Evolutionary conservation across 2,329 filamentous ascomycete species (phyloP).

Genomic region (Cladosporium sp.): DNA sequence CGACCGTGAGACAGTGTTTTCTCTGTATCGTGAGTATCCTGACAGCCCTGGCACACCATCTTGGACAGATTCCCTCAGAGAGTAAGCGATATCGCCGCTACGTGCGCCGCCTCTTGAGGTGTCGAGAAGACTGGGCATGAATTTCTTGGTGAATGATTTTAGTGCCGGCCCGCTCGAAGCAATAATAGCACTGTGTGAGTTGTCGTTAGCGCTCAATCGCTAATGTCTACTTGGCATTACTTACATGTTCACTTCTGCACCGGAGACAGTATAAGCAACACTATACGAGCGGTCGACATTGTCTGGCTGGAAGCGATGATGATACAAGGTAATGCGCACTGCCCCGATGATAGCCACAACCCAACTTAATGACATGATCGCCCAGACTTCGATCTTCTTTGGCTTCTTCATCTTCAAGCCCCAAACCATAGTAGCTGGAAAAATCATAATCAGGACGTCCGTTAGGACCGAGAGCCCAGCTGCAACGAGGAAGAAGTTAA

Average conservation of each 20-base stretch:
- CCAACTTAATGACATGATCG: constrained; percentile 33
- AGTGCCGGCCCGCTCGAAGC: constrained; percentile 53
- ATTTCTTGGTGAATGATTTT: constrained; percentile 40
- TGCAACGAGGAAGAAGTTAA: constrained; percentile 31
- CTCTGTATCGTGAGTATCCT: background rate
- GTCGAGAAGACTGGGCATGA: constrained; percentile 31
- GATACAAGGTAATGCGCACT: constrained; percentile 8
- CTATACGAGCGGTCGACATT: constrained; percentile 31
- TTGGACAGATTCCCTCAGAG: background rate
- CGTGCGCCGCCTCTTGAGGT: background rate
- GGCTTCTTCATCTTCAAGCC: constrained; percentile 38
- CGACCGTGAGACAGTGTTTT: background rate
- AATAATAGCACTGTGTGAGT: constrained; percentile 39
- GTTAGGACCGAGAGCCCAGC: constrained; percentile 35
- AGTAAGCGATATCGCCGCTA: background rate
- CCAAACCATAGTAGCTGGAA: constrained; percentile 43
- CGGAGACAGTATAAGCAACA: constrained; percentile 36
- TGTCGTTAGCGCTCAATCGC: background rate
- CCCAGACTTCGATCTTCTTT: constrained; percentile 33
- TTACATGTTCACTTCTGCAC: constrained; percentile 36
- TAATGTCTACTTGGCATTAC: background rate
- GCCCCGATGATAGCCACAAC: constrained; percentile 23
- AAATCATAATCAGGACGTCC: constrained; percentile 37
- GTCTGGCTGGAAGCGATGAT: background rate
- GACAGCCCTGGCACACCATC: background rate